Base-by-base conservation (phyloP, 805 yeast species). In the Candida dajiaensis region DNA sequence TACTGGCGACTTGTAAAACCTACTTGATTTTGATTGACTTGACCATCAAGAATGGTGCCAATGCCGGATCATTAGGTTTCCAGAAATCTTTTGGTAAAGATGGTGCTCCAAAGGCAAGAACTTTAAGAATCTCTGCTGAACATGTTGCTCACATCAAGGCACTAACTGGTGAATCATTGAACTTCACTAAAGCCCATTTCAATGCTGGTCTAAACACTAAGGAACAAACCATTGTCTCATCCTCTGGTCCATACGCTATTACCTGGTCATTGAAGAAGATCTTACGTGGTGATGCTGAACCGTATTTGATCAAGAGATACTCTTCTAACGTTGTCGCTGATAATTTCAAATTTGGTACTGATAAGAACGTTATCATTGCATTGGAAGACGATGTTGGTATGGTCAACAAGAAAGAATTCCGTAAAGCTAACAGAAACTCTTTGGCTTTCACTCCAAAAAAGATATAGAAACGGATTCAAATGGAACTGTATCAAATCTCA, bases 171-270 rank as follows among this genome's bases (percentile, higher is more conserved):
- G 64, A 67, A 44, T 72, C 77, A 2, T 63, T 85, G 15, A 58
- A 67, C 20, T 89, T 88, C 63, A 80, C 94, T 4, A 73, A 74
- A 47, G 96, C 95, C 6, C 76, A 77, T 54, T 89, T 89, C 72
- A 86, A 89, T 63, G 73, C 83, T 22, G 89, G 89, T 38, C 46
- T 77, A n/a, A 73, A 74, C 42, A 61, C 78, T 22, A 78, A 76
- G 50, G 94, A 84, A 58, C 80, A 85, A 18, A 72, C 83, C 2
- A 85, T 89, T 43, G 80, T 88, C 21, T 76, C 95, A 1, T 80
- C 92, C 4, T 72, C 83, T 2, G 96, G 96, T 2, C 92, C 90
- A 18, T 89, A 80, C 64, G 84, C 89, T 21, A 76, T 89, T 20
- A 74, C 85, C 1, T 89, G 96, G 96, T 80, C 84, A 12, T 64